Conservation (phyloP, 1,139 yeast species). For the Suhomyces terraborum region DNA sequence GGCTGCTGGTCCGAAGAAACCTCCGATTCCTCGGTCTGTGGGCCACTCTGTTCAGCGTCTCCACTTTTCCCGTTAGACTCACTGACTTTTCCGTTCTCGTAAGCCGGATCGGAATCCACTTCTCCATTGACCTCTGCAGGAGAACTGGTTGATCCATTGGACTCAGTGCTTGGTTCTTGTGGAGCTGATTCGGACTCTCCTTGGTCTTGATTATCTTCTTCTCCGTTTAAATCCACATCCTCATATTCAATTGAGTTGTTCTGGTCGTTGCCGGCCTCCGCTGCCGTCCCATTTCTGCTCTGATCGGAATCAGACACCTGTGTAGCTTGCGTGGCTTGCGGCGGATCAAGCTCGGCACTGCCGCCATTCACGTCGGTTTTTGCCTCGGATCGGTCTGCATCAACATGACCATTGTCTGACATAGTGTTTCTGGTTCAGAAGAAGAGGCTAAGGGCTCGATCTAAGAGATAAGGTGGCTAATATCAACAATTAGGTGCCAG, state of each 20-base stretch:
- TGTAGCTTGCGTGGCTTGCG: neutral
- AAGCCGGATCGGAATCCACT: neutral
- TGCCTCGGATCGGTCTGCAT: slow-evolving; percentile 2
- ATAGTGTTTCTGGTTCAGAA: neutral
- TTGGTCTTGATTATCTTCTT: neutral
- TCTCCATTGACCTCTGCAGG: neutral
- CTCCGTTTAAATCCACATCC: slow-evolving; percentile 1
- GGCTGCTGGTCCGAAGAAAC: neutral
- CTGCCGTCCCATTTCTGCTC: neutral
- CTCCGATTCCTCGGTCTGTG: neutral
- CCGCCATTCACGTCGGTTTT: neutral
- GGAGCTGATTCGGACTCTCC: neutral
- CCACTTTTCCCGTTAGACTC: neutral
- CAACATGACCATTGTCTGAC: slow-evolving; percentile 5
- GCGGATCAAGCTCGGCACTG: neutral
- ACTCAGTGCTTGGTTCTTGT: neutral
- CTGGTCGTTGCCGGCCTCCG: neutral
- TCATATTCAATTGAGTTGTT: neutral
- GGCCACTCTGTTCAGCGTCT: neutral
- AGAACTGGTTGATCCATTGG: neutral
- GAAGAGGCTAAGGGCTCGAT: neutral
- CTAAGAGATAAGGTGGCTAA: slow-evolving; percentile 2
- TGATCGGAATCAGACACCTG: neutral
- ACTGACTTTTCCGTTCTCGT: neutral
- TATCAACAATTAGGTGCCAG: slow-evolving; percentile 11